Evolutionary conservation across 495 filamentous ascomycete species (phyloP).

Genomic region (Talaromyces thailandensis): DNA sequence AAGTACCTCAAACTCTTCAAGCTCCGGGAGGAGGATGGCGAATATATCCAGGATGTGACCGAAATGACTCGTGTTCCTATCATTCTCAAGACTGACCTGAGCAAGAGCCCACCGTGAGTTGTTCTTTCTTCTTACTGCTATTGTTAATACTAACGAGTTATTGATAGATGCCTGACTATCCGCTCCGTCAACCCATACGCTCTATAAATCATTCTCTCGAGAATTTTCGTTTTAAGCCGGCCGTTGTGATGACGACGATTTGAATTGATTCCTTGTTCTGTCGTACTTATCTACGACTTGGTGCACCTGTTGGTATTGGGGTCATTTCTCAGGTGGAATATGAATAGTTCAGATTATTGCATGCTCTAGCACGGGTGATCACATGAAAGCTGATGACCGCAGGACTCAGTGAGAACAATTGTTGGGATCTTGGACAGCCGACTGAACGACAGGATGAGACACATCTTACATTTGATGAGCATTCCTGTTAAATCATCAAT

Average conservation of each 20-base stretch:
- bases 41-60: slow-evolving; percentile 94
- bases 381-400: not conserved
- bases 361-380: not conserved
- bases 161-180: slow-evolving; percentile 82
- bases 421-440: not conserved
- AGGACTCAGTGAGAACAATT: not conserved
- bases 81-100: slow-evolving; percentile 94
- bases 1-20: slow-evolving; percentile 88
- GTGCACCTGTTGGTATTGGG: not conserved
- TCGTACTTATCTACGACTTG: not conserved
- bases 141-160: slow-evolving; percentile 25
- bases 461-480: not conserved
- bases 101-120: slow-evolving; percentile 97
- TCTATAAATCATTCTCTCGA: slow-evolving; percentile 39
- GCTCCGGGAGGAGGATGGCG: slow-evolving; percentile 83
- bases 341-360: not conserved
- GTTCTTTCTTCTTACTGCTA: not conserved
- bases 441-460: not conserved
- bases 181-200: slow-evolving; percentile 96
- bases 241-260: not conserved
- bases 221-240: not conserved
- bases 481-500: not conserved
- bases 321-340: not conserved
- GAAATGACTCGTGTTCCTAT: slow-evolving; percentile 97
- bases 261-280: not conserved